Evolutionary conservation across 805 yeast species (phyloP), one percentile per base, ranked within the genome.

Genomic region (Clavispora fructus): DNA sequence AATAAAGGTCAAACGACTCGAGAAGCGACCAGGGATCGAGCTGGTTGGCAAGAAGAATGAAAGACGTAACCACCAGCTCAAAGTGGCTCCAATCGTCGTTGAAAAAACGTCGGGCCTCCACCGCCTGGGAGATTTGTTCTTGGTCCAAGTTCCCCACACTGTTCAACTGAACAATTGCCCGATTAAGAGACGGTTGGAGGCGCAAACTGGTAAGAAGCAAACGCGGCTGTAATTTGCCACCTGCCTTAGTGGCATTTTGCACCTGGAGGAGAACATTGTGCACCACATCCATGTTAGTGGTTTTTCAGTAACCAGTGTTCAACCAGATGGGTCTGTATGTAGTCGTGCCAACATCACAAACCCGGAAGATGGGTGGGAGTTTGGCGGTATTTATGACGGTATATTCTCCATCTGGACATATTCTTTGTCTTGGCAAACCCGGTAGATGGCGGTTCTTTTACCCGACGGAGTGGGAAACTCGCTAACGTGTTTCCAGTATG

Each of bases 1-100:
- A 73, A 49, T 71, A 77, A 25, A 79, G 60, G 58, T 82, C 87
- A 49, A 79, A 79, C 1, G 83, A 78, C 32, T 72, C 73, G 5
- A 79, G 55, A 1, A 69, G 46, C 0, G 82, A 72, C 68, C 77
- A 67, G 0, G 87, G 83, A 53, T 80, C 71, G 23, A 81, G 61
- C 47, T 78, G 80, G 35, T 73, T 63, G 47, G 79, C 66, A 43
- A 78, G 68, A 31, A 59, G 57, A 12, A 83, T 56, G 57, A 79
- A 83, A 2, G 79, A 64, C 0, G 59, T 55, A 0, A 79, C 58
- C 10, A 77, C 54, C 9, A 64, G 65, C 41, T 73, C 76, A 52
- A 81, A 77, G 0, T 80, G 73, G 8, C 61, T 49, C 77, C 77
- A 72, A n/a, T 70, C 74, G 17, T 60, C 65, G 27, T 61, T 59